Evolutionary conservation across 2,329 filamentous ascomycete species (phyloP), one percentile per base, ranked within the genome.

Genomic region (Myriangium duriaei): DNA sequence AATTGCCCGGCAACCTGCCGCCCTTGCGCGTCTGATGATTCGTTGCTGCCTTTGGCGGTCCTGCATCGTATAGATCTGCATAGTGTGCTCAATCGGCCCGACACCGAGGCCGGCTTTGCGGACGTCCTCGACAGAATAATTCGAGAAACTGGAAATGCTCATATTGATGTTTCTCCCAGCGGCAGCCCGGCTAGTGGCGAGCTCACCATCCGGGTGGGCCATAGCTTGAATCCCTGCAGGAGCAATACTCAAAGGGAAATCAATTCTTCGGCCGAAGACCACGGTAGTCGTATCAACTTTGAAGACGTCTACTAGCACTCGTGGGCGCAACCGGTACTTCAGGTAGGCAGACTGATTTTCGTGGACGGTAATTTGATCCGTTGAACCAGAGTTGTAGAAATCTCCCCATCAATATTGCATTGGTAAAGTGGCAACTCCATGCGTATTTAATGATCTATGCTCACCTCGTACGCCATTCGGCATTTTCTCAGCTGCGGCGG

Each of bases 31-130:
- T 0, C 42, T 45, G 29, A 57, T 47, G 32, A 51, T 51, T 47
- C 56, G 26, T 40, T 67, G 62, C 56, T 54, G 69, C 58, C 28
- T 63, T 58, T 33, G 64, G 50, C 67, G 58, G 49, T 74, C 64
- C 45, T 65, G 64, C 36, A 73, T 52, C 9, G 72, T 58, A 47
- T 65, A 70, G 45, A 74, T 55, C 49, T 76, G 72, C 51, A 75
- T 68, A n/a, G 61, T 62, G 43, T 69, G 66, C 0, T 63, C 53
- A 32, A 62, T 66, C 6, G 41, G 42, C 13, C 11, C 11, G 2
- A 52, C 52, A 1, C 53, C 51, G 26, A 66, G 53, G 0, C 49
- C 49, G 3, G 50, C 53, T 11, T 48, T 47, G 2, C 57, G 52
- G 0, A 74, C 68, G 6, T 70, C 63, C 42, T 69, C 64, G 12